Evolutionary conservation across 495 filamentous ascomycete genomes (phyloP).

Genomic region (Zalerion maritima): DNA sequence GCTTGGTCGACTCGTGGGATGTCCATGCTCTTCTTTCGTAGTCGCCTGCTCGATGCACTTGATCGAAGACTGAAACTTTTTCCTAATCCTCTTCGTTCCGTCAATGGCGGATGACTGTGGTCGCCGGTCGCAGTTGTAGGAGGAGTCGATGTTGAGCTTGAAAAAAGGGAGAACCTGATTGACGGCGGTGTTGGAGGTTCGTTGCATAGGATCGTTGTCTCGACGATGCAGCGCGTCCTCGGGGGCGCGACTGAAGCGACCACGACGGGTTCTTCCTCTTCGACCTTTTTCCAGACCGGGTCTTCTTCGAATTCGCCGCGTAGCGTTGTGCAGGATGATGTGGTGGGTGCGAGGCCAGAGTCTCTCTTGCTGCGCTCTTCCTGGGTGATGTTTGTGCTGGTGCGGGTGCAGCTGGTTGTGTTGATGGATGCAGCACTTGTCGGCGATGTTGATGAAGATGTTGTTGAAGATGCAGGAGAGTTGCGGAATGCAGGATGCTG

Average conservation of each 20-base stretch:
- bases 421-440: slow-evolving; percentile 8
- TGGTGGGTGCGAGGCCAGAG: slow-evolving; percentile 38
- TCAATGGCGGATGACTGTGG: too few species aligned
- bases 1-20: too few species aligned
- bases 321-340: slow-evolving; percentile 30
- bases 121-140: too few species aligned
- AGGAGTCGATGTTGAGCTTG: too few species aligned
- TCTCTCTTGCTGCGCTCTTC: slow-evolving; percentile 29
- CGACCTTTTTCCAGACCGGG: too few species aligned
- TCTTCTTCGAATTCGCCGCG: slow-evolving; percentile 26
- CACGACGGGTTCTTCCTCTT: slow-evolving; percentile 13
- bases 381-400: slow-evolving; percentile 3
- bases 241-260: too few species aligned
- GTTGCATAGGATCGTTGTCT: too few species aligned
- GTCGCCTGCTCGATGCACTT: slow-evolving; percentile 11
- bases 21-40: slow-evolving; percentile 21
- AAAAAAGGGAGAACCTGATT: too few species aligned
- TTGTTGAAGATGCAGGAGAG: slow-evolving; percentile 8
- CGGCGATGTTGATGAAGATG: slow-evolving; percentile 11
- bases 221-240: too few species aligned
- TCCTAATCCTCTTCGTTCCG: slow-evolving; percentile 12
- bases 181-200: too few species aligned
- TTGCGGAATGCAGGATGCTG: slow-evolving; percentile 32
- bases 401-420: slow-evolving; percentile 3
- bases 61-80: slow-evolving; percentile 26